Percentiles rank a stretch among this genome's conserved stretches.
Conservation (phyloP, 2,329 filamentous ascomycete species). For the Dryadomyces quercus-mongolicae region DNA sequence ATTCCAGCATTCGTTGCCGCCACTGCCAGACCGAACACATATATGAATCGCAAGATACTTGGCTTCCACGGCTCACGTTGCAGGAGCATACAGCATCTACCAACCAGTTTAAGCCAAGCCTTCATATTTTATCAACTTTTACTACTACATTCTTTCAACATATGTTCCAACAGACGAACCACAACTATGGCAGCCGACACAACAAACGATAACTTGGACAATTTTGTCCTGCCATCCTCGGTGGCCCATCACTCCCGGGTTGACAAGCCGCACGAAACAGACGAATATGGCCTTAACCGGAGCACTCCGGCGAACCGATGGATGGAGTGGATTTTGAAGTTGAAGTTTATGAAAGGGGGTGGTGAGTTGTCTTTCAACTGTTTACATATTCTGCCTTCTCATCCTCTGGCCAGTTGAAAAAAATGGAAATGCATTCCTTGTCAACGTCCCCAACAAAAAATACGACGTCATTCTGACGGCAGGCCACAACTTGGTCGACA, state of each 20-base stretch:
- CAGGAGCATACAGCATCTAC: background rate
- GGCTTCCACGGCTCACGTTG: no score
- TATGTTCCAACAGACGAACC: no score
- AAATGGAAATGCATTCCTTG: background rate
- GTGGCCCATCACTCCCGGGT: background rate
- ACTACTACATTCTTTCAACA: no score
- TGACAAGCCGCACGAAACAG: background rate
- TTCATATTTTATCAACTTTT: no score
- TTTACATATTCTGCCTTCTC: background rate
- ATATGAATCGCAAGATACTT: background rate
- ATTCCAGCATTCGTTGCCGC: background rate
- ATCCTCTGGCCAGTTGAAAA: background rate
- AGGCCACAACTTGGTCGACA: background rate
- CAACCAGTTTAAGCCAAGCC: background rate
- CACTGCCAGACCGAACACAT: background rate
- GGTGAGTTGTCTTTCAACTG: background rate
- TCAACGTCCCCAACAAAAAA: background rate
- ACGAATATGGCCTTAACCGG: background rate
- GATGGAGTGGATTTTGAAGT: background rate
- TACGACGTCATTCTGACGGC: background rate
- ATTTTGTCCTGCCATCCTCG: background rate
- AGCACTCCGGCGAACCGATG: background rate
- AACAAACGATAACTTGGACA: background rate
- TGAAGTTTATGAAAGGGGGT: background rate
- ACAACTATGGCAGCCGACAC: background rate